Base-by-base conservation (phyloP, 805 yeast species). In the Ogataea philodendri region DNA sequence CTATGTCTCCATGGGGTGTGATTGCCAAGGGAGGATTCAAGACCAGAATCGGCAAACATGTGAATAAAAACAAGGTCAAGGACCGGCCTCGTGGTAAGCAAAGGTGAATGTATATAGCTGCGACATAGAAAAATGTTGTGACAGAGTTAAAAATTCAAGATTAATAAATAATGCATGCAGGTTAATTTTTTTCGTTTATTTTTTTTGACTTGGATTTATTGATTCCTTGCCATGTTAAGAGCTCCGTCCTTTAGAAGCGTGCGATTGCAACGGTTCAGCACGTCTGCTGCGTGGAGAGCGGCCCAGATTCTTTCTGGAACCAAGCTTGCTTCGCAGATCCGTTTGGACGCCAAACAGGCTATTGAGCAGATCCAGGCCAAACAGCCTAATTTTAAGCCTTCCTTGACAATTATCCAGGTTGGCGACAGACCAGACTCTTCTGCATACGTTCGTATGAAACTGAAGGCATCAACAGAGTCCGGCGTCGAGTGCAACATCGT, bases 1-100 rank as follows among this genome's bases (percentile, higher is more conserved):
- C 97, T 13, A 86, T 84, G 70, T 84, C 96, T 37, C 94, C 94
- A 61, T 90, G 97, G 96, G 98, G 98, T 55, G 81, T 81, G 42
- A 64, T 84, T 55, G 82, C 90, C 26, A 90, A 90, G 74, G 94
- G 93, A 62, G 83, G 86, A 38, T 89, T 78, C 69, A 89, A 87
- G 76, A 93, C 97, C 10, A 81, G 98, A 67, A 79, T 82, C 52
- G 94, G 95, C 57, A 87, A 85, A 66, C 74, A 85, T 60, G 80
- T 72, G 46, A 93, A 93, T 62, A 81, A 76, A 65, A 71, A 75
- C 76, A 84, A 86, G 72, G 86, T 88, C 35, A 80, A 83, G 60
- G 97, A 90, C 63, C 82, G 97, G 69, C 95, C 94, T 51, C 76
- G 95, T 66, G 86, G 86, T 30, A 77, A 73, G 54, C 69, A 58